A percentile compares a stretch with the other conserved stretches of the same genome.
phyloP scores from a whole-genome alignment of 23 red algal genomes.

The Agarophyton chilense region DNA sequence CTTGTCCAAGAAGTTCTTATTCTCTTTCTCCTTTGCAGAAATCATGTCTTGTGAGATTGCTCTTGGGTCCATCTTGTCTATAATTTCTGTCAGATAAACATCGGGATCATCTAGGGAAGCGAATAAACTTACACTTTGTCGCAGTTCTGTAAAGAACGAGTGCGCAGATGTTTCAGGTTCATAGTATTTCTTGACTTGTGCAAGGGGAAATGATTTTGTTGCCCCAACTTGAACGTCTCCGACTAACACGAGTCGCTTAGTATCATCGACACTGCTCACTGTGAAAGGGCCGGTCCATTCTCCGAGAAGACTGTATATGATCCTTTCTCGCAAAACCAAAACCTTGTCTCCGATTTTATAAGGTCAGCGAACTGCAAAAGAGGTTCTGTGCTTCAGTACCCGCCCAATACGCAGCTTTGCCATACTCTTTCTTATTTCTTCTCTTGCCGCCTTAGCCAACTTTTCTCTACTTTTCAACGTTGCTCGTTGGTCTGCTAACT shows the following conservation, averaged over 20 bases:
- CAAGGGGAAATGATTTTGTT: background rate
- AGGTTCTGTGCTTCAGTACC: background rate
- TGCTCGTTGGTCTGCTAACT: background rate
- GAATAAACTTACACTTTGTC: no score
- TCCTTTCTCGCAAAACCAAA: slow-evolving; percentile 11
- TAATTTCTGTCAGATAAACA: background rate
- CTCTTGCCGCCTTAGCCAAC: background rate
- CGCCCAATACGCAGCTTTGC: background rate
- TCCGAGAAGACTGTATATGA: background rate
- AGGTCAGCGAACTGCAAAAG: background rate
- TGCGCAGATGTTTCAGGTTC: no score
- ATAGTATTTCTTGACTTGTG: background rate
- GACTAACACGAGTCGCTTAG: slow-evolving; percentile 33
- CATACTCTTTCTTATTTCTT: slow-evolving; percentile 17
- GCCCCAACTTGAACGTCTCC: background rate
- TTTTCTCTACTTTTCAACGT: no score
- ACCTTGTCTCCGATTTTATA: slow-evolving; percentile 1
- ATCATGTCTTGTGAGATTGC: background rate
- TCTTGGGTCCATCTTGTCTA: background rate
- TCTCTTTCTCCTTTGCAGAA: background rate
- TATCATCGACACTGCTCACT: background rate
- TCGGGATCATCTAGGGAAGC: no score
- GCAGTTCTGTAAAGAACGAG: no score
- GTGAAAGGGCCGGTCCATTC: slow-evolving; percentile 31
- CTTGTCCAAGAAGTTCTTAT: background rate